phyloP scores from a whole-genome alignment of 176 grass and related monocot species.

The Guadua angustifolia region DNA sequence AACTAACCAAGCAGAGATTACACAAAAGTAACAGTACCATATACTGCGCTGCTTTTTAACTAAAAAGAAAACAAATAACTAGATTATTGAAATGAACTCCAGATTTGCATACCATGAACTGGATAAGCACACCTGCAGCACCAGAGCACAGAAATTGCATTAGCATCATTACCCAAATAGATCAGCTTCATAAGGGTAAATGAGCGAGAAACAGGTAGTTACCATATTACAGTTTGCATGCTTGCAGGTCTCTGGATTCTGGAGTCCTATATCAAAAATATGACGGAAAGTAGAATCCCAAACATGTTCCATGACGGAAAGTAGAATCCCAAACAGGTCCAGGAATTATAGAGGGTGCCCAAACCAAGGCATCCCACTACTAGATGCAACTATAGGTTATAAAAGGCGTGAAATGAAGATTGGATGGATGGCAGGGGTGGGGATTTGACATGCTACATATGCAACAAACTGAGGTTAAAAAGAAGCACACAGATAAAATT shows the following conservation, averaged over 20 bases:
- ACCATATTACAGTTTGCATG: constrained; percentile 32
- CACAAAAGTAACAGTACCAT: constrained; percentile 30
- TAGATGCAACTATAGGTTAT: constrained; percentile 25
- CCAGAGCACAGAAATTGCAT: constrained; percentile 18
- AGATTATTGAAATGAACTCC: constrained; percentile 34
- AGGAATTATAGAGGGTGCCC: neutral
- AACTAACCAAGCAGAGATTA: neutral
- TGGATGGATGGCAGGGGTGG: constrained; percentile 14
- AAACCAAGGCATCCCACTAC: neutral
- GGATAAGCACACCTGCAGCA: constrained; percentile 42
- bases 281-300: neutral
- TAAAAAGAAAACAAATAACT: neutral
- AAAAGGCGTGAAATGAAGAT: constrained; percentile 13
- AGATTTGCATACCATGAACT: neutral
- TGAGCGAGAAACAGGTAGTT: neutral
- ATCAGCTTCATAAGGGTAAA: neutral
- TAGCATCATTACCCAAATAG: neutral
- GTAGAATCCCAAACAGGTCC: constrained; percentile 1
- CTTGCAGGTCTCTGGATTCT: constrained; percentile 4
- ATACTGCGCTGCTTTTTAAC: neutral
- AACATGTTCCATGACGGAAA: constrained; percentile 14
- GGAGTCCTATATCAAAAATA: constrained; percentile 27
- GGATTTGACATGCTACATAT: constrained; percentile 33
- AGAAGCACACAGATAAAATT: constrained; percentile 23
- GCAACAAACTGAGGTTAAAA: constrained; percentile 29